Evolutionary conservation across 1,284 basidiomycete genomes (phyloP).

Genomic region (Rhodotorula mucilaginosa): DNA sequence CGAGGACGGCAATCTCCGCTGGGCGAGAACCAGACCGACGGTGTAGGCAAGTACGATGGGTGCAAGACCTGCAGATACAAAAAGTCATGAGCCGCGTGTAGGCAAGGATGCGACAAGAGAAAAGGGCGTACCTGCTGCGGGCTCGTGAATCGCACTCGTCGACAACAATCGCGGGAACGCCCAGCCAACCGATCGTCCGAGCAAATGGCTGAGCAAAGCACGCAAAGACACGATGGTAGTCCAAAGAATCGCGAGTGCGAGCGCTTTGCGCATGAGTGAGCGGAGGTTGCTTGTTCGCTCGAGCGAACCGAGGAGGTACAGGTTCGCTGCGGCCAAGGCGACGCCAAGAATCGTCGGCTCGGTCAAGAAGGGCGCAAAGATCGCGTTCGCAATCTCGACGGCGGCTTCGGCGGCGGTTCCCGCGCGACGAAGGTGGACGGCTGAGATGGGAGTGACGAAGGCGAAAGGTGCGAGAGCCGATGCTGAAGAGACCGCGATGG

Average conservation of each 20-base stretch:
- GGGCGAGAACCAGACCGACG: neutral
- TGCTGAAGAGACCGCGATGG: conserved; percentile 2
- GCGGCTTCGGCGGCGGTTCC: neutral
- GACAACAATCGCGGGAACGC: conserved; percentile 26
- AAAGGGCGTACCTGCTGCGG: conserved; percentile 19
- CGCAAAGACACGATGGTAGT: conserved; percentile 83
- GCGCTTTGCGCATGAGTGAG: neutral
- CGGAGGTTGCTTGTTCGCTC: neutral
- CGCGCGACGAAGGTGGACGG: conserved; percentile 22
- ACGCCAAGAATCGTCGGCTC: neutral
- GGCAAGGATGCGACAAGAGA: neutral
- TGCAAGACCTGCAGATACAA: conserved; percentile 1
- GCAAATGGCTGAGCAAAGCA: conserved; percentile 61
- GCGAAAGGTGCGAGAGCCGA: conserved; percentile 2
- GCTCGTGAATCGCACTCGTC: conserved; percentile 31
- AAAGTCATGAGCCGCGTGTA: neutral
- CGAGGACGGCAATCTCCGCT: neutral
- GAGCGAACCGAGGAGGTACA: conserved; percentile 5
- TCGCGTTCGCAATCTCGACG: conserved; percentile 15
- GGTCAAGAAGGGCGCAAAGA: conserved; percentile 24
- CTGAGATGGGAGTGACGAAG: conserved; percentile 5
- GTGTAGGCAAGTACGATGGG: conserved; percentile 15
- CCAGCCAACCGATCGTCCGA: conserved; percentile 30
- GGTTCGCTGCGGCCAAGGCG: conserved; percentile 13
- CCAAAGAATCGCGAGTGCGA: conserved; percentile 68